Conservation (phyloP, 768 basidiomycete species). For the Termitomyces sp. region DNA sequence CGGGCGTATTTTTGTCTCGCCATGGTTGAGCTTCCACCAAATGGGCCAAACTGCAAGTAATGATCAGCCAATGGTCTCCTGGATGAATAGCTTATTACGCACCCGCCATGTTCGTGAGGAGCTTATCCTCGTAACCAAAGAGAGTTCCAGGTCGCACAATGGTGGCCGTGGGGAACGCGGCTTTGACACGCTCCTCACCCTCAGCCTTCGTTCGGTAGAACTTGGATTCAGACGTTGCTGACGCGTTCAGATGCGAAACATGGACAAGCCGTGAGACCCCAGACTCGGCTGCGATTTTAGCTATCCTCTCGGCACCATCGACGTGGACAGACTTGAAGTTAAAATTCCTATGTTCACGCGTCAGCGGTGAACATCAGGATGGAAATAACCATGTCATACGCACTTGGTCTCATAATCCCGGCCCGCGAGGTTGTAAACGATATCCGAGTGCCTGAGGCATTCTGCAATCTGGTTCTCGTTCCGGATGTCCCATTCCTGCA, state of each 20-base stretch:
- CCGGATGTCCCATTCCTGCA: slow-evolving; percentile 93
- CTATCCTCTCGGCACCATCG: slow-evolving; percentile 80
- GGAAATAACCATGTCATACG: slow-evolving; percentile 17
- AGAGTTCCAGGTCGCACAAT: slow-evolving; percentile 82
- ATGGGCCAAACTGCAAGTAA: slow-evolving; percentile 72
- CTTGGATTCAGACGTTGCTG: slow-evolving; percentile 67
- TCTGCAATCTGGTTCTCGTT: slow-evolving; percentile 90
- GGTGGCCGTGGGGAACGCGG: slow-evolving; percentile 80
- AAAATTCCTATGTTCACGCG: slow-evolving; percentile 66
- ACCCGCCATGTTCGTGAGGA: slow-evolving; percentile 92
- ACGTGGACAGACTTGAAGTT: slow-evolving; percentile 78
- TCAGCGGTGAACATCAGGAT: slow-evolving; percentile 3
- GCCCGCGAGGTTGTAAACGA: slow-evolving; percentile 94
- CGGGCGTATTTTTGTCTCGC: slow-evolving; percentile 82
- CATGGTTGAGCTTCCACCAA: slow-evolving; percentile 92
- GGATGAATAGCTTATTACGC: slow-evolving; percentile 28
- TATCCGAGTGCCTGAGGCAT: slow-evolving; percentile 91
- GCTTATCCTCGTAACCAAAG: slow-evolving; percentile 94
- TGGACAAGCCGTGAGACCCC: slow-evolving; percentile 89
- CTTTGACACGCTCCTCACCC: slow-evolving; percentile 84
- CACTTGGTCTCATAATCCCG: slow-evolving; percentile 96
- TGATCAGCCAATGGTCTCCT: slow-evolving; percentile 9
- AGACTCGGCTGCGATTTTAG: slow-evolving; percentile 68
- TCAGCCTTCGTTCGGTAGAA: slow-evolving; percentile 89
- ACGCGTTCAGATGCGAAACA: slow-evolving; percentile 93